Evolutionary conservation across 2,329 filamentous ascomycete genomes (phyloP).

Genomic region (Dactylellina haptotyla): DNA sequence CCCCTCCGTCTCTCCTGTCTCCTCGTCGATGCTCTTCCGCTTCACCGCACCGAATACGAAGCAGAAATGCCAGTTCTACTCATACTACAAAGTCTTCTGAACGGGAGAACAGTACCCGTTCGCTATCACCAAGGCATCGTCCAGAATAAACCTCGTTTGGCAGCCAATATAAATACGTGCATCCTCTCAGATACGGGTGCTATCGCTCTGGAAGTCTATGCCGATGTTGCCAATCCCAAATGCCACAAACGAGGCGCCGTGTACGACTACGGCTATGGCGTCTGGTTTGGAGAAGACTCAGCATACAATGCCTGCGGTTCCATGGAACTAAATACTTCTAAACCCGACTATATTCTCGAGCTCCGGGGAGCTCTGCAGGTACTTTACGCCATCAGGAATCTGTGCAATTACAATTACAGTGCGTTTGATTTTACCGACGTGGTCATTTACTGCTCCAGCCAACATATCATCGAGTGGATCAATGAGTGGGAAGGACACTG

Average conservation of each 20-base stretch:
- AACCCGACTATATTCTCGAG: constrained; percentile 22
- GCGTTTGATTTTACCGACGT: constrained; percentile 49
- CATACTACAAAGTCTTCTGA: constrained; percentile 27
- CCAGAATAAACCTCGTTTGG: not conserved
- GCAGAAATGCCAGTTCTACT: constrained; percentile 30
- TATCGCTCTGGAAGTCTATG: constrained; percentile 43
- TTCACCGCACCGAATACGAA: constrained; percentile 15
- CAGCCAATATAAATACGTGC: constrained; percentile 14
- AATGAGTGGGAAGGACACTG: constrained; percentile 23
- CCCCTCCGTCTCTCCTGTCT: constrained; percentile 40
- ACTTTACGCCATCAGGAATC: constrained; percentile 28
- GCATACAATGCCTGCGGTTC: constrained; percentile 37
- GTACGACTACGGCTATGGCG: constrained; percentile 38
- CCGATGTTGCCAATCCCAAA: constrained; percentile 22
- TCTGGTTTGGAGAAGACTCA: constrained; percentile 41
- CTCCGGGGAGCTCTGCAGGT: constrained; percentile 29
- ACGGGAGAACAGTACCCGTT: constrained; percentile 29
- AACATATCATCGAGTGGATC: constrained; percentile 31
- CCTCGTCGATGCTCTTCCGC: constrained; percentile 29
- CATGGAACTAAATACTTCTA: constrained; percentile 14
- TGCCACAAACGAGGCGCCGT: constrained; percentile 30
- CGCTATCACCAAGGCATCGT: constrained; percentile 12
- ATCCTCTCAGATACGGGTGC: constrained; percentile 27
- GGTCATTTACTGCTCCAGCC: constrained; percentile 31
- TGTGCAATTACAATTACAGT: constrained; percentile 23